Evolutionary conservation across 1,284 basidiomycete genomes (phyloP), one percentile per base, ranked within the genome.

Genomic region (Rhodofomes roseus): DNA sequence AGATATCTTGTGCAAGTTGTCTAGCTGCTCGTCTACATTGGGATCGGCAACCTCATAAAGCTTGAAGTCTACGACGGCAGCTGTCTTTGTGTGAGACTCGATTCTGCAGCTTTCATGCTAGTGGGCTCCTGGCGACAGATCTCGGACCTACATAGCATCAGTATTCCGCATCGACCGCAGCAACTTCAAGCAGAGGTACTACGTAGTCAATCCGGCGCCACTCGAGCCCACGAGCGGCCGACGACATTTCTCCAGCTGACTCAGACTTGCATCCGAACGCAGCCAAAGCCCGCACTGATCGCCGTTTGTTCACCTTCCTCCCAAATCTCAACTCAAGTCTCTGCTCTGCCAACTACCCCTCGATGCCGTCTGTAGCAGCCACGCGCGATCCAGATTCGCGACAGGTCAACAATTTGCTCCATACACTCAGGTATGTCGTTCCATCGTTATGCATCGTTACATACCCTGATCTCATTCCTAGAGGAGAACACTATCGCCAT

Each of bases 401-500:
- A 23, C 53, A 66, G 37, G 84, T 86, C 23, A 85, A 80, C 56
- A 71, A 76, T 46, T 72, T 81, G 27, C 69, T 87, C 41, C 82
- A 80, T 61, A 79, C 71, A 2, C 68, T 82, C 22, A 77, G 81
- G 81, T 80, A 55, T 51, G 71, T 63, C 29, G 29, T 55, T 18
- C 22, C 46, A 20, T 22, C 7, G 37, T 39, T 39, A 14, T 4
- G 14, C 14, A 39, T 18, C 37, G 16, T 39, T 22, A 6, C 23
- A 44, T 22, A 44, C 20, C 7, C 50, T 29, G 27, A 31, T 31
- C 44, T 25, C 37, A 39, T 46, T 54, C 7, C 43, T n/a, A 86
- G 86, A 70, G 87, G 86, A 12, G 88, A 90, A 69, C 84, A 89
- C 48, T 89, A 84, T 61, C 78, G 87, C 54, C 88, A 82, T 63